phyloP scores from a whole-genome alignment of 768 basidiomycete genomes.

The Sarcodon sp. region DNA sequence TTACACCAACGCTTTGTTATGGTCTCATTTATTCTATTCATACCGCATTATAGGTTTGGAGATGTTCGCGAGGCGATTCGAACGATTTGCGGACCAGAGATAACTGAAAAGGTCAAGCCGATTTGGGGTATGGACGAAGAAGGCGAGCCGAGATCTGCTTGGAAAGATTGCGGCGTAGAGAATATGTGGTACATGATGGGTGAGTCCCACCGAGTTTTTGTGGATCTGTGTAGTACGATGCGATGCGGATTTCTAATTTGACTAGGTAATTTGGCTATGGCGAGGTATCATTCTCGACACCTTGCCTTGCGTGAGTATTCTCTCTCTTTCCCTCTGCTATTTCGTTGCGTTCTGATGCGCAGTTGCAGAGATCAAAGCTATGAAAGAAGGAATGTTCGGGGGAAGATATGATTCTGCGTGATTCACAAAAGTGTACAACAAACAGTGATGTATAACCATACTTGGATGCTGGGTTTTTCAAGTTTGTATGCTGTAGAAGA shows the following conservation, averaged over 20 bases:
- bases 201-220: slow-evolving; percentile 8
- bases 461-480: no score
- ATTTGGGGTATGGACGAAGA: slow-evolving; percentile 57
- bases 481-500: no score
- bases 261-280: slow-evolving; percentile 44
- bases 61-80: slow-evolving; percentile 26
- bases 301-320: slow-evolving; percentile 44
- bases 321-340: neutral
- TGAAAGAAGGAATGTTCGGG: slow-evolving; percentile 34
- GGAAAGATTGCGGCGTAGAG: slow-evolving; percentile 37
- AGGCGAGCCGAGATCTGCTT: slow-evolving; percentile 42
- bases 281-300: slow-evolving; percentile 57
- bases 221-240: neutral
- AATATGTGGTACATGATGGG: slow-evolving; percentile 53
- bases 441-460: neutral
- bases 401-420: slow-evolving; percentile 11
- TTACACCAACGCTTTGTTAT: neutral
- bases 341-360: neutral
- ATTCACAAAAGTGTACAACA: neutral
- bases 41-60: slow-evolving; percentile 23
- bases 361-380: slow-evolving; percentile 53
- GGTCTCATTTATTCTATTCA: neutral
- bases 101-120: slow-evolving; percentile 30
- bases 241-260: neutral
- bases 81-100: slow-evolving; percentile 31